These are phyloP conservation scores for Myrica gale DNA, from an alignment of 306 rosid species.

Conservation along the genomic window DNA sequence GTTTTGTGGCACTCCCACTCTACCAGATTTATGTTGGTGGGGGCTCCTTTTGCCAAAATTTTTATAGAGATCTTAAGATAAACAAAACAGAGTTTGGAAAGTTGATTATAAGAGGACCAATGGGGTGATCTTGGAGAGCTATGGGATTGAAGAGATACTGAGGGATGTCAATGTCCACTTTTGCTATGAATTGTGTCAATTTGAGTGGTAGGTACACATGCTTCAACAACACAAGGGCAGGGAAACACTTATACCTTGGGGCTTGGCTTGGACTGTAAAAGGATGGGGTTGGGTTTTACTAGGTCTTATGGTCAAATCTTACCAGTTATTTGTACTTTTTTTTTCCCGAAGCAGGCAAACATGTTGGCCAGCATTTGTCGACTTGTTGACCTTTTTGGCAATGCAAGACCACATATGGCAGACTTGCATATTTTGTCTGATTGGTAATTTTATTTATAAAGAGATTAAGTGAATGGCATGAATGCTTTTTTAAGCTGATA, in stretches of 20 bases:
- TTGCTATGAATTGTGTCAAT: not conserved
- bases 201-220: not conserved
- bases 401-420: not conserved
- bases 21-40: not conserved
- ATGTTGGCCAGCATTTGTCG: not conserved
- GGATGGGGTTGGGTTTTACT: not conserved
- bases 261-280: not conserved
- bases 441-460: not conserved
- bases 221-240: not conserved
- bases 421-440: not conserved
- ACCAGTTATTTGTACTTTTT: not conserved
- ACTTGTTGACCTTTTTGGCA: not conserved
- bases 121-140: not conserved
- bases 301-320: not conserved
- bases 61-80: not conserved
- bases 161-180: not conserved
- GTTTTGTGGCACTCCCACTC: not conserved
- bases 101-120: not conserved
- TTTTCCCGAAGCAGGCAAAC: not conserved
- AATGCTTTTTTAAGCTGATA: not conserved
- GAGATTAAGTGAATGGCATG: not conserved
- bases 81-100: not conserved
- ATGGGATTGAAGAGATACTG: not conserved
- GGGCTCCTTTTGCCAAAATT: constrained; percentile 1
- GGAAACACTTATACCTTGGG: not conserved